Conservation (phyloP, 2,329 filamentous ascomycete species). For the Aplosporella prunicola region DNA sequence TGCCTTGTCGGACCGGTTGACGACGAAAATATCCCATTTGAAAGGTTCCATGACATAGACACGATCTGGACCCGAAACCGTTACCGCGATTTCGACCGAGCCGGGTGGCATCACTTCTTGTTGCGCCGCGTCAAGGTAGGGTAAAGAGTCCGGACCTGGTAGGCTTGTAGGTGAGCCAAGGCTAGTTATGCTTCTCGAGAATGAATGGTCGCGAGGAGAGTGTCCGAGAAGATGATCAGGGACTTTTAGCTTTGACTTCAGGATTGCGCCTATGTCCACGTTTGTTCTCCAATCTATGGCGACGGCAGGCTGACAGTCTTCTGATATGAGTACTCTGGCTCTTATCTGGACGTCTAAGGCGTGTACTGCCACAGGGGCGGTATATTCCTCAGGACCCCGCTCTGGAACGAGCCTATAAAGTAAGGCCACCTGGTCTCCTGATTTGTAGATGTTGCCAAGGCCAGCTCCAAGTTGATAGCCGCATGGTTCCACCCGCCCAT, state of each 20-base stretch:
- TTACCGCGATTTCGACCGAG: conserved; percentile 65
- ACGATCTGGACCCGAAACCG: conserved; percentile 54
- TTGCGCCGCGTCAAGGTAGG: conserved; percentile 17
- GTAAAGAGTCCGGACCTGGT: conserved; percentile 21
- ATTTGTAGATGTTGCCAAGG: conserved; percentile 52
- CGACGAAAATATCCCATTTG: conserved; percentile 63
- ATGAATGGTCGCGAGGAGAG: not conserved
- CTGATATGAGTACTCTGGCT: conserved; percentile 49
- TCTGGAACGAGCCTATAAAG: conserved; percentile 56
- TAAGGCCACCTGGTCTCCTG: conserved; percentile 67
- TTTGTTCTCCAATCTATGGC: conserved; percentile 58
- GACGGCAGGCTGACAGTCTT: conserved; percentile 51
- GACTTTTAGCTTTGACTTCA: conserved; percentile 28
- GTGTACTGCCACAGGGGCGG: conserved; percentile 21
- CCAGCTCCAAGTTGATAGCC: conserved; percentile 34
- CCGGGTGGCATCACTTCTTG: conserved; percentile 20
- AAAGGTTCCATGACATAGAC: conserved; percentile 59
- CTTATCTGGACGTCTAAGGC: conserved; percentile 49
- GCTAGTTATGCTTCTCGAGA: conserved; percentile 2
- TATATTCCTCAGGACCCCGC: conserved; percentile 4
- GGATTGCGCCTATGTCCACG: conserved; percentile 53
- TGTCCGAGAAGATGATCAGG: conserved; percentile 36
- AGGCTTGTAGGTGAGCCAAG: conserved; percentile 13
- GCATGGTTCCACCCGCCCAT: conserved; percentile 49
- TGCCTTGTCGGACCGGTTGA: conserved; percentile 55